These are phyloP conservation scores for Centaurea solstitialis DNA, from an alignment of 129 eudicot species.

Conservation along the genomic window DNA sequence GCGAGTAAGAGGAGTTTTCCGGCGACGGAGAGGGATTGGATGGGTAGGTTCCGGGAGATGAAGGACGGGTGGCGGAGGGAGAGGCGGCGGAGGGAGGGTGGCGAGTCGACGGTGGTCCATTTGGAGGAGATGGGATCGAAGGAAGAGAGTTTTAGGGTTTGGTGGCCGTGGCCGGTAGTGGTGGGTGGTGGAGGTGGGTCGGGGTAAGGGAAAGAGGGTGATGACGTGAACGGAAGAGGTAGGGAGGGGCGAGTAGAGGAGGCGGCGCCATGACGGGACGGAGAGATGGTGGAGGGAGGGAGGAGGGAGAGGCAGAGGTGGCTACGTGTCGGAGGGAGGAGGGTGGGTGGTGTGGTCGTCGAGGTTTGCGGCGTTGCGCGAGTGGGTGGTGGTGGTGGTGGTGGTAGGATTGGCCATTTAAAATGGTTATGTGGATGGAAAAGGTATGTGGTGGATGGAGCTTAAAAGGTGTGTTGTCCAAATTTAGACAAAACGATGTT, in stretches of 20 bases:
- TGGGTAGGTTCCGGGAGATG: conserved; percentile 57
- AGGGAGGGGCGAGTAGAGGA: too few species aligned
- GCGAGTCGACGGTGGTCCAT: conserved; percentile 52
- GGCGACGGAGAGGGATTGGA: conserved; percentile 54
- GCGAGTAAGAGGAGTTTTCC: conserved; percentile 52
- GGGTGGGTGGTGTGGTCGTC: too few species aligned
- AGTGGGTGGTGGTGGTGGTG: too few species aligned
- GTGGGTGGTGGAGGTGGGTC: too few species aligned
- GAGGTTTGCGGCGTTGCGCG: conserved; percentile 28
- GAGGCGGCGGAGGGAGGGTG: conserved; percentile 32
- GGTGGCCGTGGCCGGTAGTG: background rate
- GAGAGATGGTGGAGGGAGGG: conserved; percentile 47
- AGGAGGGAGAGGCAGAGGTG: conserved; percentile 55
- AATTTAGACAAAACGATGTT: background rate
- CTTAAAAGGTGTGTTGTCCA: conserved; percentile 23
- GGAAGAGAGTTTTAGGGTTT: conserved; percentile 24
- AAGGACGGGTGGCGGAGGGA: conserved; percentile 65
- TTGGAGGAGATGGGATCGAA: conserved; percentile 63
- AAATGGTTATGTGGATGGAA: conserved; percentile 1
- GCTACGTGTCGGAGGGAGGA: too few species aligned
- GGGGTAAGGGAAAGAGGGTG: too few species aligned
- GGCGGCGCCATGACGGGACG: conserved; percentile 78
- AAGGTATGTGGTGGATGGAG: conserved; percentile 32
- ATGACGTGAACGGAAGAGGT: too few species aligned
- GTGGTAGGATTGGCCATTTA: conserved; percentile 28